Evolutionary conservation across 768 basidiomycete species (phyloP).

Genomic region (Gloeophyllum trabeum): DNA sequence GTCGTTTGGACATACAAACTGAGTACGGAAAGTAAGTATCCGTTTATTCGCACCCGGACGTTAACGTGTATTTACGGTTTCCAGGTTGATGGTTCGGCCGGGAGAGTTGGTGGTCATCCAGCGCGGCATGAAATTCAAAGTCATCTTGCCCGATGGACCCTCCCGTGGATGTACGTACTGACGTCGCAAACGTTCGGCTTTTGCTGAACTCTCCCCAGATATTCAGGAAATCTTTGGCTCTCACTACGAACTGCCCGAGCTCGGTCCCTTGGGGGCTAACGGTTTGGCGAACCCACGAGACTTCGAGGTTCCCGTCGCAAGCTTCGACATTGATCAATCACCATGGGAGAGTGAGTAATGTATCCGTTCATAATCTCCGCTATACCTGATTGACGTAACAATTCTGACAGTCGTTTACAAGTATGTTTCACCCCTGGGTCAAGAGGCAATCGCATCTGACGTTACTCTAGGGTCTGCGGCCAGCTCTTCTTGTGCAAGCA

Average conservation of each 20-base stretch:
- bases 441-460: no score
- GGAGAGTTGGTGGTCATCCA: constrained; percentile 59
- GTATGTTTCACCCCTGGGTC: constrained; percentile 13
- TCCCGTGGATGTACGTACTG: constrained; percentile 7
- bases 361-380: background rate
- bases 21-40: constrained; percentile 50
- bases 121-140: constrained; percentile 59
- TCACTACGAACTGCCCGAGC: constrained; percentile 52
- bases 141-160: constrained; percentile 17
- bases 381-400: background rate
- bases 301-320: constrained; percentile 53
- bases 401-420: constrained; percentile 37
- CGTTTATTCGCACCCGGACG: background rate
- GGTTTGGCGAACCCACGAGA: constrained; percentile 58
- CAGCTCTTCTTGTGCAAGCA: constrained; percentile 42
- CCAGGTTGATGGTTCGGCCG: constrained; percentile 47
- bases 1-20: constrained; percentile 56
- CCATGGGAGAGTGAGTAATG: constrained; percentile 39
- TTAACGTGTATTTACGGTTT: constrained; percentile 3
- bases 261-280: constrained; percentile 54
- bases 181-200: background rate
- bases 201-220: constrained; percentile 21
- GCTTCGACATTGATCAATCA: constrained; percentile 53
- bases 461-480: constrained; percentile 34
- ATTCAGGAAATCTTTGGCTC: constrained; percentile 54